Evolutionary conservation across 1,139 yeast species (phyloP).

Genomic region (Geotrichum histeridarum): DNA sequence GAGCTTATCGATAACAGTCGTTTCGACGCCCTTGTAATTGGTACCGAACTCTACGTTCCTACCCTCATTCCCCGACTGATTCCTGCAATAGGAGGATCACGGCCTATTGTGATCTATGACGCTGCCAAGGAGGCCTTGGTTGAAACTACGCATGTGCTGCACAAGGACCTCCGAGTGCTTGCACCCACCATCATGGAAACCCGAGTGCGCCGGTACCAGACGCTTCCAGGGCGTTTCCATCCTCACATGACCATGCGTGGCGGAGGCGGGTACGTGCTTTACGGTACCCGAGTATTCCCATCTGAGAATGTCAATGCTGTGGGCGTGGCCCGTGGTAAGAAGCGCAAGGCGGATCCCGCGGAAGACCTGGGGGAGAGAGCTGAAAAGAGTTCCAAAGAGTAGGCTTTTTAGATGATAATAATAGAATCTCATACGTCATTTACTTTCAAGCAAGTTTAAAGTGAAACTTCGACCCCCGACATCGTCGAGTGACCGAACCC

Average conservation of each 20-base stretch:
- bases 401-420: too few species aligned
- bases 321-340: conserved; percentile 29
- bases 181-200: conserved; percentile 84
- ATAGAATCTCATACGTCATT: too few species aligned
- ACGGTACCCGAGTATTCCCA: conserved; percentile 82
- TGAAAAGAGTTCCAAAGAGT: not conserved
- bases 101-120: conserved; percentile 77
- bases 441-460: too few species aligned
- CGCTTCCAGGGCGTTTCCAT: conserved; percentile 89
- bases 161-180: conserved; percentile 61
- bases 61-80: conserved; percentile 59
- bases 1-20: conserved; percentile 49
- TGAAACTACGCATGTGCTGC: conserved; percentile 63
- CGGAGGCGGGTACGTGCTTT: conserved; percentile 81
- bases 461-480: too few species aligned
- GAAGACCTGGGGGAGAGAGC: not conserved
- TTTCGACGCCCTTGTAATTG: conserved; percentile 74
- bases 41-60: conserved; percentile 66
- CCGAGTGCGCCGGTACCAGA: conserved; percentile 80
- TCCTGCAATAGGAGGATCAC: conserved; percentile 72
- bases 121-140: conserved; percentile 76
- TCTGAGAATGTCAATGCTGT: conserved; percentile 46
- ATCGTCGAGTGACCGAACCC: not conserved
- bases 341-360: conserved; percentile 25
- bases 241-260: conserved; percentile 93